phyloP scores from a whole-genome alignment of 257 asterid genomes.

The Dorcoceras hygrometricum region DNA sequence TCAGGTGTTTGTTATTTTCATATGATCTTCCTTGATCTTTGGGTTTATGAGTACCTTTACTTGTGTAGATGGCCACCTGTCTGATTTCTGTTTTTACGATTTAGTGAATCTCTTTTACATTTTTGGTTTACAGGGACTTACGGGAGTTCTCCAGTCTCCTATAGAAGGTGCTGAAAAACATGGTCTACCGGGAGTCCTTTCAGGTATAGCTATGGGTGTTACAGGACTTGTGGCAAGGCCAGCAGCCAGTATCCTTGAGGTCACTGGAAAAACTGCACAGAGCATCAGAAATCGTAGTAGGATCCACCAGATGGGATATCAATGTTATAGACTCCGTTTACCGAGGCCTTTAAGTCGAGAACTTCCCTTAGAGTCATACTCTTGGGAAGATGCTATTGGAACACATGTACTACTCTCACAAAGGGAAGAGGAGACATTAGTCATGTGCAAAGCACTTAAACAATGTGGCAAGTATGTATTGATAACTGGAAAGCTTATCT shows the following conservation, averaged over 20 bases:
- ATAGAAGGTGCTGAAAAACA: constrained; percentile 94
- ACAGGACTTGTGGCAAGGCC: constrained; percentile 95
- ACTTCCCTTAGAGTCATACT: constrained; percentile 66
- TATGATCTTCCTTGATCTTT: not conserved
- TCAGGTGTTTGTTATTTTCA: constrained; percentile 52
- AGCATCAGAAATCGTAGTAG: constrained; percentile 94
- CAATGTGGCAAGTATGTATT: constrained; percentile 56
- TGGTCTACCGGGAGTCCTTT: constrained; percentile 92
- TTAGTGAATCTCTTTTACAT: constrained; percentile 10
- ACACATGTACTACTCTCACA: constrained; percentile 53
- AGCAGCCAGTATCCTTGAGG: constrained; percentile 96
- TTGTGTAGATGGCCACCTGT: constrained; percentile 4
- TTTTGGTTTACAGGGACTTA: constrained; percentile 64
- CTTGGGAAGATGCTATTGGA: constrained; percentile 97
- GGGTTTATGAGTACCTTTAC: not conserved
- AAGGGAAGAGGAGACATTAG: constrained; percentile 55
- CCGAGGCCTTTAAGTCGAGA: constrained; percentile 80
- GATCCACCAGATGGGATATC: constrained; percentile 56
- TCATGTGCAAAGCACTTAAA: constrained; percentile 71
- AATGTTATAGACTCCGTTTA: constrained; percentile 64
- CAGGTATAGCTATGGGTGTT: constrained; percentile 94
- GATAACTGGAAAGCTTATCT: constrained; percentile 54
- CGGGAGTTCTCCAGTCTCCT: constrained; percentile 98
- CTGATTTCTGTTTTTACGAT: not conserved
- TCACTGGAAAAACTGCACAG: constrained; percentile 96